phyloP scores from a whole-genome alignment of 75 land plant genomes.

The Gnetum montanum region DNA sequence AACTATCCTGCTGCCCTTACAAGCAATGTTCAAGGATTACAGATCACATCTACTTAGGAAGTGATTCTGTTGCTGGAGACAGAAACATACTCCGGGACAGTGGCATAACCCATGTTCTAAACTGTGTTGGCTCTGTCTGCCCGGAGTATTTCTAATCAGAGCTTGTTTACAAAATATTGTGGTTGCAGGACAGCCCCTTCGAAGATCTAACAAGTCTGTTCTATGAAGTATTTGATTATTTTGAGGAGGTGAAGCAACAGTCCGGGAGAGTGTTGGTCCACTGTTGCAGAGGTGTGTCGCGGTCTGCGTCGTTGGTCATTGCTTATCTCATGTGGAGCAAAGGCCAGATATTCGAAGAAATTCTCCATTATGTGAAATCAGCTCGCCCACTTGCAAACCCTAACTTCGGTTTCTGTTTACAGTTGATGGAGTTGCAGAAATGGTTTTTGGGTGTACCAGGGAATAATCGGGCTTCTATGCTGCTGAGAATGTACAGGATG shows the following conservation, averaged over 20 bases:
- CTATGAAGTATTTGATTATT: constrained; percentile 94
- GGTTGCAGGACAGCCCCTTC: constrained; percentile 81
- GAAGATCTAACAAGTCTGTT: constrained; percentile 90
- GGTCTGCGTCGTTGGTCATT: constrained; percentile 86
- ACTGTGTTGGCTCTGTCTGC: constrained; percentile 91
- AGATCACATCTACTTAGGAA: constrained; percentile 80
- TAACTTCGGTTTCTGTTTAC: constrained; percentile 89
- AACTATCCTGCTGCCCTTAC: constrained; percentile 67
- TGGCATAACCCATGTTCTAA: constrained; percentile 85
- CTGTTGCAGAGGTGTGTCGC: constrained; percentile 91
- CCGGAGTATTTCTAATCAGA: constrained; percentile 85
- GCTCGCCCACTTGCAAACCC: constrained; percentile 82
- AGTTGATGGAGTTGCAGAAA: constrained; percentile 81
- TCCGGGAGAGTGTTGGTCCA: constrained; percentile 79
- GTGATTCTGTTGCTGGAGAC: constrained; percentile 71
- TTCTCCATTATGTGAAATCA: constrained; percentile 84
- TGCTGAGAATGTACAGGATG: constrained; percentile 72
- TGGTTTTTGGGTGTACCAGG: constrained; percentile 69
- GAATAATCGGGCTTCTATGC: constrained; percentile 52
- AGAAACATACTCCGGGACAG: constrained; percentile 47
- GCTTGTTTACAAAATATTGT: constrained; percentile 82
- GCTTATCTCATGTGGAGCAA: constrained; percentile 95
- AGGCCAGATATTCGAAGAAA: constrained; percentile 88
- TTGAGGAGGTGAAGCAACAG: constrained; percentile 84
- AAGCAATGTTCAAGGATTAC: constrained; percentile 85